Base-by-base conservation (phyloP, 2,329 filamentous ascomycete species). In the Penicillium sp. region DNA sequence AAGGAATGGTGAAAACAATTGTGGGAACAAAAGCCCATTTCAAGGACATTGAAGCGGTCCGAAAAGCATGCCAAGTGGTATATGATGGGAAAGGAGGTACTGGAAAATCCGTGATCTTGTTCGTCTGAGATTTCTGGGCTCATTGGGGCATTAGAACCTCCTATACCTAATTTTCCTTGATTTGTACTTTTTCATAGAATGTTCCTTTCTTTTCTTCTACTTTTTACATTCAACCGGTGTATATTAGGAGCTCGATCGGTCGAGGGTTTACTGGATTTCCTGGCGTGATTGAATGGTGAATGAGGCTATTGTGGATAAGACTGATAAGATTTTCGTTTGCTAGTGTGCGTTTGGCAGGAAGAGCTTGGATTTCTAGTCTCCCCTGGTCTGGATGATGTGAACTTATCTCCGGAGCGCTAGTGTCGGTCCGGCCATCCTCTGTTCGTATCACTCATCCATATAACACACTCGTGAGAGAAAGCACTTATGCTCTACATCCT, bases 1-100 rank as follows among this genome's bases (percentile, higher is more conserved):
- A 65, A 22, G 79, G 78, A 0, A 79, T 82, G 65, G 70, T 83
- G 26, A 80, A 70, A 66, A 65, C 76, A 2, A 74, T 84, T 6
- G 74, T 75, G 22, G 75, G 75, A 16, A 78, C 73, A 2, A 71
- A 75, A 0, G 79, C 80, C 6, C 65, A 77, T 8, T 66, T 83
- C 30, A 72, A 74, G 11, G 76, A 85, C 58, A 59, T 83, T 10
- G 75, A 78, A 13, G 75, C 70, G 6, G 73, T 84, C 14, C 74
- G 76, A 63, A 65, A 60, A 56, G 79, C 70, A 4, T 80, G 78
- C 55, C 72, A 74, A 10, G 71, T 75, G 68, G 76, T 81, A 1
- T 70, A 68, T 8, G 67, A 65, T 0, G 73, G 76, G 1, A 82
- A 79, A 60, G 79, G 80, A 0, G 80, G 79, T 0, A 49, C 80